Base-by-base conservation (phyloP, 441 rosid species). In the Arabidopsis lyrata region DNA sequence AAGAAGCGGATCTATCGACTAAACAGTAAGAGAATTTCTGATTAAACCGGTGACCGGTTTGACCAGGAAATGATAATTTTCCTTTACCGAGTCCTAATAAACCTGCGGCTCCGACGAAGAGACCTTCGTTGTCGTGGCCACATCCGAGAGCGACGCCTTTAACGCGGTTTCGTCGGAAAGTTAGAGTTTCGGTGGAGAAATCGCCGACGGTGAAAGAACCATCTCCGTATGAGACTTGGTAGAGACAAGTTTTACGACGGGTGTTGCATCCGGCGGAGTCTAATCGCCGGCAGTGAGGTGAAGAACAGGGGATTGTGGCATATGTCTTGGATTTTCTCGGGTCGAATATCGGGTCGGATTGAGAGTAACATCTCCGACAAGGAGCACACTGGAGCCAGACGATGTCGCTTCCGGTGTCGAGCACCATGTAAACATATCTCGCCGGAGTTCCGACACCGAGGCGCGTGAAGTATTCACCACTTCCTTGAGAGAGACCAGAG, bases 351-450 rank as follows among this genome's bases (percentile, higher is more conserved):
- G 95, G 98, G 81, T 93, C 97, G 11, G 88, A 47, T 42, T 93
- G 97, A 14, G 97, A 77, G 75, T 93, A 93, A 61, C 98, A 93
- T 75, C 75, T 88, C 63, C 77, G 80, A 74, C 98, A 91, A 8
- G 98, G 98, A 48, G 96, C 90, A 36, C 96, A 91, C 72, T 93
- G 98, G 65, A 93, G 80, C 98, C 98, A 93, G 10, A 91, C 92
- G 80, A 91, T 77, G 83, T 93, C 98, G 68, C 96, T 90, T 41
- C 98, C 97, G 0, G 98, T 93, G 71, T 93, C 98, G 3, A 93
- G 83, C 34, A 91, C 98, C 93, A 93, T 85, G 77, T 82, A 91
- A 4, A 90, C 78, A 45, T 90, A 87, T 68, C 84, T 87, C 15
- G 96, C 82, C 41, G 97, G 98, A 9, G 98, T 90, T 31, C 97